These are phyloP conservation scores for Paspalum vaginatum DNA, from an alignment of 176 grass and related monocot genomes.

Conservation along the genomic window DNA sequence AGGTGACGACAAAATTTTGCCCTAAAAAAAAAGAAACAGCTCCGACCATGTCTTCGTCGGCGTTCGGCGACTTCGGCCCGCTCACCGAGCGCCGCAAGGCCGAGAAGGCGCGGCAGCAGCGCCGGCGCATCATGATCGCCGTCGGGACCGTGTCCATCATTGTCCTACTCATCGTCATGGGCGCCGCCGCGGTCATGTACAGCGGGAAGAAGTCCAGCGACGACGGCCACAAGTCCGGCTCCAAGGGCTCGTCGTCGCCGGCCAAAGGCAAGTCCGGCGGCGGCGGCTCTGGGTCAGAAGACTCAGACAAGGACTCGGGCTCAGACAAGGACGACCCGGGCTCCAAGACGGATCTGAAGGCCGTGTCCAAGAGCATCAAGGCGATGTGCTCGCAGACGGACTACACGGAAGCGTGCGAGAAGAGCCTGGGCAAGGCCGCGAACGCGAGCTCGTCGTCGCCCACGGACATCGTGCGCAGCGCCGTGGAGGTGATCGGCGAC, in stretches of 20 bases:
- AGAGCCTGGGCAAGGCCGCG: conserved; percentile 54
- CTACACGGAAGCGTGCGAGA: conserved; percentile 58
- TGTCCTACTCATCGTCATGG: conserved; percentile 54
- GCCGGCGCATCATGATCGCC: conserved; percentile 58
- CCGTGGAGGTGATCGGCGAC: conserved; percentile 57
- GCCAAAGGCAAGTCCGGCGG: neutral
- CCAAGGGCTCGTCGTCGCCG: conserved; percentile 24
- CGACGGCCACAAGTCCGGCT: neutral
- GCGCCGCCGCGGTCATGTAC: conserved; percentile 37
- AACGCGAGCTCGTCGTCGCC: conserved; percentile 63
- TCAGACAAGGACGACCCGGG: neutral
- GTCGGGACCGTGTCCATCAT: conserved; percentile 45
- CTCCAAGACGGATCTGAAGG: conserved; percentile 10
- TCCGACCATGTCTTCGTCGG: conserved; percentile 62
- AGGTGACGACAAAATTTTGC: neutral
- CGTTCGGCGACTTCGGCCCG: conserved; percentile 81
- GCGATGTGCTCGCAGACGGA: conserved; percentile 61
- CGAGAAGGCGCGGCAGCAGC: conserved; percentile 62
- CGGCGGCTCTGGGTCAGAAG: neutral
- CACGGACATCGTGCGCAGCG: conserved; percentile 50
- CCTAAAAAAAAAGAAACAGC: neutral
- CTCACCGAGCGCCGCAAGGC: conserved; percentile 77
- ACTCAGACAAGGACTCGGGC: neutral
- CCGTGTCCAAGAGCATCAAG: conserved; percentile 56
- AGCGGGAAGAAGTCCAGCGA: conserved; percentile 41